Percentiles rank a stretch among this genome's conserved stretches.
Conservation (phyloP, 306 rosid species). For the Sphenostylis stenocarpa region DNA sequence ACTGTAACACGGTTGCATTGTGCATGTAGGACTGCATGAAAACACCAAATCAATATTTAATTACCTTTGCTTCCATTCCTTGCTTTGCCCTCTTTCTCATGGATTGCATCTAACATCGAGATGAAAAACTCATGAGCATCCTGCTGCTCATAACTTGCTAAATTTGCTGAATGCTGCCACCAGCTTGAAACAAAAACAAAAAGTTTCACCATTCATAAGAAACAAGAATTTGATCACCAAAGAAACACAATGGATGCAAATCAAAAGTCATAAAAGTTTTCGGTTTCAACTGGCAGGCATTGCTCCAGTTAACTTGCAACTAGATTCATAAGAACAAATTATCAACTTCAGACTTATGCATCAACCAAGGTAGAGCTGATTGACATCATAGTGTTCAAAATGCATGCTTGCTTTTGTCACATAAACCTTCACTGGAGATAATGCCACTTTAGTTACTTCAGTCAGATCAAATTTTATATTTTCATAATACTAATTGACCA, state of each 20-base stretch:
- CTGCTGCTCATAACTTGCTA: conserved; percentile 94
- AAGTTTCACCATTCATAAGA: conserved; percentile 50
- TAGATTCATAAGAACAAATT: conserved; percentile 22
- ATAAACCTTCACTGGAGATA: conserved; percentile 19
- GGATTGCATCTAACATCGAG: conserved; percentile 87
- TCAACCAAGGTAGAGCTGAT: conserved; percentile 7
- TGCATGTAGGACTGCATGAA: conserved; percentile 3
- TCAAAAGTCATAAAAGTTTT: conserved; percentile 25
- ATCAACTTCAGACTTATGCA: conserved; percentile 21
- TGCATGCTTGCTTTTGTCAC: conserved; percentile 20
- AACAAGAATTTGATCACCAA: conserved; percentile 34
- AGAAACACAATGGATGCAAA: conserved; percentile 20
- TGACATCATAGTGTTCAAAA: conserved; percentile 2
- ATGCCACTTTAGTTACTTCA: conserved; percentile 8
- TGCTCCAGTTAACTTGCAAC: conserved; percentile 30
- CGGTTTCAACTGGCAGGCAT: conserved; percentile 27
- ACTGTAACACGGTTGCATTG: not conserved
- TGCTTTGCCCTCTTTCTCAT: conserved; percentile 71
- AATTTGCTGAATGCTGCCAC: conserved; percentile 96
- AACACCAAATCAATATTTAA: conserved; percentile 7
- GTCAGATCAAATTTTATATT: not conserved
- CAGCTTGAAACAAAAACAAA: conserved; percentile 81
- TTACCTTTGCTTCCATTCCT: conserved; percentile 68
- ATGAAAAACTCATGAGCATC: conserved; percentile 99
- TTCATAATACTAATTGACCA: not conserved